These are phyloP conservation scores for Zoysia japonica DNA, from an alignment of 176 grass and related monocot species.

Conservation along the genomic window DNA sequence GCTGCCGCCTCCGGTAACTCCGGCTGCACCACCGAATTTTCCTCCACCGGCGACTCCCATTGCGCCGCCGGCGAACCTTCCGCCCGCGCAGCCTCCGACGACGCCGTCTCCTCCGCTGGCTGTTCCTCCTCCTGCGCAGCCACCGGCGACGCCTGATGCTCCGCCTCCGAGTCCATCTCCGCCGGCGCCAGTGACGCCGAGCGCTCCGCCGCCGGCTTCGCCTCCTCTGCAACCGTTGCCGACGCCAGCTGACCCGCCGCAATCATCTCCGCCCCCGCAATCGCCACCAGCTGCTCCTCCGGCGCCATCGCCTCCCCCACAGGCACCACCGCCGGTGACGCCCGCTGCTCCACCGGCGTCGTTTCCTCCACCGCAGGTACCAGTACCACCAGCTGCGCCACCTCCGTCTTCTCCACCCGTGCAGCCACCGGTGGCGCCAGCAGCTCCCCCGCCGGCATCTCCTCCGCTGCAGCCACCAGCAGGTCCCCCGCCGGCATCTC, in stretches of 20 bases:
- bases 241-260: too few relatives aligned
- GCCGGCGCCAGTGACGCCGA: too few relatives aligned
- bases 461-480: not conserved
- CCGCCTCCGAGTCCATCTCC: not conserved
- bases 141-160: too few relatives aligned
- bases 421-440: not conserved
- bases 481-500: not conserved
- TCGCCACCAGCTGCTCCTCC: not conserved
- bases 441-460: not conserved
- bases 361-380: not conserved
- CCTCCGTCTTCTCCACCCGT: not conserved
- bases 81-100: too few relatives aligned
- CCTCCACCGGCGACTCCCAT: too few relatives aligned
- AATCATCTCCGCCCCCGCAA: too few relatives aligned
- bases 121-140: too few relatives aligned
- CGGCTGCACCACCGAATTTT: too few relatives aligned
- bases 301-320: not conserved
- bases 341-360: constrained; percentile 3
- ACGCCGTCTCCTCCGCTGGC: too few relatives aligned
- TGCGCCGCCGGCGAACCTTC: too few relatives aligned
- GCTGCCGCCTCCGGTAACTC: not conserved
- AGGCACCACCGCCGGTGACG: not conserved
- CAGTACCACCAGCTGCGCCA: not conserved
- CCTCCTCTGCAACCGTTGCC: too few relatives aligned
- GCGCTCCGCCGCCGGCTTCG: too few relatives aligned